Evolutionary conservation across 805 yeast genomes (phyloP).

Genomic region (Dipodascopsis tothii): DNA sequence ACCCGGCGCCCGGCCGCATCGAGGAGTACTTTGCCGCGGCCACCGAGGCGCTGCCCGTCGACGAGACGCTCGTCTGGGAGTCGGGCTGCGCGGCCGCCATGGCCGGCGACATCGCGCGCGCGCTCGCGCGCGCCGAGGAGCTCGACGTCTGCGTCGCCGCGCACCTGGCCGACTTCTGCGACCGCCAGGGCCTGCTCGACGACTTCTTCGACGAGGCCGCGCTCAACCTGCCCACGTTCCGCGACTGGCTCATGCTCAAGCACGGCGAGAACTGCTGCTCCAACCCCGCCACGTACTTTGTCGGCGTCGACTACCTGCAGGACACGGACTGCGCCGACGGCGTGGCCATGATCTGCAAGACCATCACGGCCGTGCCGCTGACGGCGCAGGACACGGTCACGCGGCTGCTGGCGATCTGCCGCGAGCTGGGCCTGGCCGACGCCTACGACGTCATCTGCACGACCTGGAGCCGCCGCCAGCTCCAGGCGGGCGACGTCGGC

Average conservation of each 20-base stretch:
- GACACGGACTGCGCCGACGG: slow-evolving; percentile 22
- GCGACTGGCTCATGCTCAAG: slow-evolving; percentile 26
- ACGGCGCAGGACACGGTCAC: slow-evolving; percentile 8
- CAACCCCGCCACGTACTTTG: slow-evolving; percentile 16
- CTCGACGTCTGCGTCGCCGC: slow-evolving; percentile 30
- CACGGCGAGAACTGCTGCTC: slow-evolving; percentile 26
- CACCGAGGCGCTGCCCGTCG: slow-evolving; percentile 23
- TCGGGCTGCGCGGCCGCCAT: slow-evolving; percentile 28
- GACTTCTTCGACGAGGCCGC: slow-evolving; percentile 23
- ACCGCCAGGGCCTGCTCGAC: slow-evolving; percentile 26
- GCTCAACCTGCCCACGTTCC: slow-evolving; percentile 14
- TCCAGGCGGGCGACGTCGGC: slow-evolving; percentile 8
- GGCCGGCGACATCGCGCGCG: slow-evolving; percentile 24
- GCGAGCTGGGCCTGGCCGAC: slow-evolving; percentile 12
- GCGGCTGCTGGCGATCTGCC: slow-evolving; percentile 10
- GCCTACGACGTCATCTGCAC: slow-evolving; percentile 4
- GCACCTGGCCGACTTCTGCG: slow-evolving; percentile 28
- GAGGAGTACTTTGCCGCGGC: slow-evolving; percentile 27
- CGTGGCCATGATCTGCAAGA: slow-evolving; percentile 10
- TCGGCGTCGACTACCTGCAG: slow-evolving; percentile 27
- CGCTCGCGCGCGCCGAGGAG: slow-evolving; percentile 19
- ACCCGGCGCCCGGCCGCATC: slow-evolving; percentile 27
- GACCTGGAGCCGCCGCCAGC: slow-evolving; percentile 18
- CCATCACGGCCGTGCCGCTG: slow-evolving; percentile 15
- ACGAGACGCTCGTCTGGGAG: slow-evolving; percentile 27